Percentiles rank a stretch among this genome's conserved stretches.
These are phyloP conservation scores for Schizochytrium sp. DNA, from an alignment of 108 stramenopile species.

Conservation along the genomic window DNA sequence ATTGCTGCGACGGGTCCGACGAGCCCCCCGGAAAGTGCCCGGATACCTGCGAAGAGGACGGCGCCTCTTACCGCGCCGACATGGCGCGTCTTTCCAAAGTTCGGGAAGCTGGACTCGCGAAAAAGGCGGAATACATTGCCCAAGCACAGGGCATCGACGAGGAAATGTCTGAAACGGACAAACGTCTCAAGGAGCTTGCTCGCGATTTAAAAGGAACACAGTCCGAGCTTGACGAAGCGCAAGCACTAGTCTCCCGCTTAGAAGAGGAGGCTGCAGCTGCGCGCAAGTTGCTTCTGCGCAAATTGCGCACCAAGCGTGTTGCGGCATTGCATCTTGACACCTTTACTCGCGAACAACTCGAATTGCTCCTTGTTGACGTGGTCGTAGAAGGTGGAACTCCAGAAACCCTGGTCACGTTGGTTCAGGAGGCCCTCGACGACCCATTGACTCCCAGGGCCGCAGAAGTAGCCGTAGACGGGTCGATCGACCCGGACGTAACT, in stretches of 20 bases:
- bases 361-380: neutral
- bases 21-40: neutral
- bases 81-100: neutral
- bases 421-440: neutral
- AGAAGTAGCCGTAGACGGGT: neutral
- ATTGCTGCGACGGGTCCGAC: slow-evolving; percentile 26
- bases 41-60: slow-evolving; percentile 23
- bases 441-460: neutral
- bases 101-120: neutral
- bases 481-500: neutral
- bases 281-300: neutral
- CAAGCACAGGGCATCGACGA: neutral
- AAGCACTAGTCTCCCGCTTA: neutral
- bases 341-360: neutral
- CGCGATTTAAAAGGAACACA: neutral
- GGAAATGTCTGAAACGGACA: neutral
- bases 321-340: neutral
- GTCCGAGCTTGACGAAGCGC: neutral
- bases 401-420: neutral
- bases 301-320: neutral
- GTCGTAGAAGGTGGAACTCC: neutral
- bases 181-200: neutral
- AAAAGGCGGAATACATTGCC: neutral
- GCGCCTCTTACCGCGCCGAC: neutral
- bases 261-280: neutral